Conservation (phyloP, 139 green algal genomes). For the Chlorella sp. region DNA sequence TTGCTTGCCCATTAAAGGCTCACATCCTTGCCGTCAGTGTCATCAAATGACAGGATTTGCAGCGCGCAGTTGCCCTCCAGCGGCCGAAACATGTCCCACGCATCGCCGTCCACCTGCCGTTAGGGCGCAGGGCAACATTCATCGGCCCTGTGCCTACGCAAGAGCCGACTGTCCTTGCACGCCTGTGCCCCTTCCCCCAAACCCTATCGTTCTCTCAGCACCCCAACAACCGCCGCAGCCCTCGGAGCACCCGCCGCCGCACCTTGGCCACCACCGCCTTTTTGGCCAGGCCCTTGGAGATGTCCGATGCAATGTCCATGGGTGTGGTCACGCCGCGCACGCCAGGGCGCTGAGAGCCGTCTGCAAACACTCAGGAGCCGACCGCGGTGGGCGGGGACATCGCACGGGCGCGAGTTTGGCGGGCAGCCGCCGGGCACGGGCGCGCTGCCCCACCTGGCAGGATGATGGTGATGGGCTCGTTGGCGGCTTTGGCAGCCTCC, state of each 20-base stretch:
- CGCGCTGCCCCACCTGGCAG: slow-evolving; percentile 61
- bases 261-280: slow-evolving; percentile 83
- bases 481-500: slow-evolving; percentile 37
- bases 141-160: too few species aligned
- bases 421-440: too few species aligned
- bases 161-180: too few species aligned
- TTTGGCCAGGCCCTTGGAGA: slow-evolving; percentile 91
- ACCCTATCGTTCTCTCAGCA: too few species aligned
- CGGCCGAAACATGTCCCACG: slow-evolving; percentile 91
- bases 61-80: slow-evolving; percentile 89
- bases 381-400: not conserved
- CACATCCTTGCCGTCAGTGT: slow-evolving; percentile 87
- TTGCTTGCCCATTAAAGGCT: not conserved
- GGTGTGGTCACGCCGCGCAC: slow-evolving; percentile 88
- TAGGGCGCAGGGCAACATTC: too few species aligned
- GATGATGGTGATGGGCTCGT: slow-evolving; percentile 78
- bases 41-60: slow-evolving; percentile 86
- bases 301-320: slow-evolving; percentile 87
- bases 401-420: not conserved
- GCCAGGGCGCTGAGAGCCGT: slow-evolving; percentile 62
- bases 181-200: too few species aligned
- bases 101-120: slow-evolving; percentile 69
- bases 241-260: too few species aligned
- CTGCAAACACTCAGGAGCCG: slow-evolving; percentile 35
- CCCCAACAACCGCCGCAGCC: too few species aligned